A percentile compares a stretch with the other conserved stretches of the same genome.
Conservation (phyloP, 1,139 yeast species). For the Yamadazyma sp. region DNA sequence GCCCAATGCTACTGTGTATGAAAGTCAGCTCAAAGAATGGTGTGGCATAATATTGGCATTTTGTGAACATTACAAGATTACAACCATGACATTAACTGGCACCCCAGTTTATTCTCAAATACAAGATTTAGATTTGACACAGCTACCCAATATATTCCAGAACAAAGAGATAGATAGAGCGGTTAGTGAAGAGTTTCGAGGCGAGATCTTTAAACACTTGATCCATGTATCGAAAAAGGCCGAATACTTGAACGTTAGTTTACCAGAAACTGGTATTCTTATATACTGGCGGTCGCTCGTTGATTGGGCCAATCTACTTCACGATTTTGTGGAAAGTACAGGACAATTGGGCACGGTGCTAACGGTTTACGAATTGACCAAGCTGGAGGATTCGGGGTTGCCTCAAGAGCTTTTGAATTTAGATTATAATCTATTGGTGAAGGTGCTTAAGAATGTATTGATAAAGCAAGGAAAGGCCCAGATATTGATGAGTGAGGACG, state of each 20-base stretch:
- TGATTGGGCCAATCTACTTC: slow-evolving; percentile 70
- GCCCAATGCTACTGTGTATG: slow-evolving; percentile 76
- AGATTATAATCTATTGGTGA: slow-evolving; percentile 56
- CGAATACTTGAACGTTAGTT: slow-evolving; percentile 47
- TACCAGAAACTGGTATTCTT: slow-evolving; percentile 46
- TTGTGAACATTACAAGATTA: slow-evolving; percentile 56
- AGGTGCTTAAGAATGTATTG: slow-evolving; percentile 54
- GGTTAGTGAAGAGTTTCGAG: slow-evolving; percentile 55
- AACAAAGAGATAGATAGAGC: slow-evolving; percentile 51
- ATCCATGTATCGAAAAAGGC: slow-evolving; percentile 51
- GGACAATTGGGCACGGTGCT: slow-evolving; percentile 80
- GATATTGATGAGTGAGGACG: slow-evolving; percentile 56
- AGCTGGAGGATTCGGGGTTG: slow-evolving; percentile 59
- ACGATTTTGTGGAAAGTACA: slow-evolving; percentile 54
- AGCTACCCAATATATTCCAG: slow-evolving; percentile 41
- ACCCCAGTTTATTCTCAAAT: slow-evolving; percentile 27
- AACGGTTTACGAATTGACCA: slow-evolving; percentile 76
- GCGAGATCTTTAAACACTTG: slow-evolving; percentile 59
- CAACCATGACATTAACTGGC: slow-evolving; percentile 35
- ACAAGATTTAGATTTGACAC: slow-evolving; percentile 19
- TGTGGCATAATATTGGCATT: slow-evolving; percentile 46
- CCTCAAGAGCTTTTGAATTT: slow-evolving; percentile 62
- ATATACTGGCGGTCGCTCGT: slow-evolving; percentile 71
- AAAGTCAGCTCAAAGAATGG: slow-evolving; percentile 64
- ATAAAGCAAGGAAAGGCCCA: slow-evolving; percentile 70